Base-by-base conservation (phyloP, 1,284 basidiomycete genomes). In the Cutaneotrichosporon cutaneum region DNA sequence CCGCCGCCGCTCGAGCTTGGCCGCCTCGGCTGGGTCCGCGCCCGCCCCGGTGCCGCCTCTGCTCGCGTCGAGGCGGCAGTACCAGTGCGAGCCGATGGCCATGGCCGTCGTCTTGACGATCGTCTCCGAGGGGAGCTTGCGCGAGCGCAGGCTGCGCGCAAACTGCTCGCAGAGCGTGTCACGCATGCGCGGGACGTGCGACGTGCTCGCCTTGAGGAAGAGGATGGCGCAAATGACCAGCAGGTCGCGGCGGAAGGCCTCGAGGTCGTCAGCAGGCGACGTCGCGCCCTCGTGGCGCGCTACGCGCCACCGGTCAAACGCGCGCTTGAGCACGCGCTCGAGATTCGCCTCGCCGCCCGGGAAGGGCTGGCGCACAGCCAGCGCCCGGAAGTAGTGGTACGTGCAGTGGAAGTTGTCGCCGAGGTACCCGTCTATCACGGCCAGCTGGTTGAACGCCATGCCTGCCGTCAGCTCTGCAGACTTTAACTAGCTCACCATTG, bases 371-470 rank as follows among this genome's bases (percentile, higher is more conserved):
- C 85, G 85, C 52, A 94, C 90, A 70, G 92, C 95, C 7, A 98
- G 81, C 0, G 95, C 92, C 42, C 93, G 88, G 73, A 94, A 94
- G 79, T 97, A 95, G 75, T 94, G 88, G 67, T 91, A 86, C 16
- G 91, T 82, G 32, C 90, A 88, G 30, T 82, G 81, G 69, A 96
- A 92, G n/a, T 84, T 83, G 77, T 97, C 92, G 65, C 84, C 84
- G 69, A 88, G 83, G 77, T 94, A 94, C 24, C 88, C 87, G 2
- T 92, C 86, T 30, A 99, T 84, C 54, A 98, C 94, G 1, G 94
- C 95, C 30, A 99, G 86, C 79, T 98, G 94, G 75, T 98, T 95
- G 45, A 89, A 95, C 1, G 95, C 87, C 71, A 95, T 94, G 11
- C 92, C 91, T 82, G 65, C 59, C 86, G 54, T 55, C 42, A 55